Evolutionary conservation across 2,329 filamentous ascomycete genomes (phyloP), one percentile per base, ranked within the genome.

Genomic region (Chaetomium strumarium): DNA sequence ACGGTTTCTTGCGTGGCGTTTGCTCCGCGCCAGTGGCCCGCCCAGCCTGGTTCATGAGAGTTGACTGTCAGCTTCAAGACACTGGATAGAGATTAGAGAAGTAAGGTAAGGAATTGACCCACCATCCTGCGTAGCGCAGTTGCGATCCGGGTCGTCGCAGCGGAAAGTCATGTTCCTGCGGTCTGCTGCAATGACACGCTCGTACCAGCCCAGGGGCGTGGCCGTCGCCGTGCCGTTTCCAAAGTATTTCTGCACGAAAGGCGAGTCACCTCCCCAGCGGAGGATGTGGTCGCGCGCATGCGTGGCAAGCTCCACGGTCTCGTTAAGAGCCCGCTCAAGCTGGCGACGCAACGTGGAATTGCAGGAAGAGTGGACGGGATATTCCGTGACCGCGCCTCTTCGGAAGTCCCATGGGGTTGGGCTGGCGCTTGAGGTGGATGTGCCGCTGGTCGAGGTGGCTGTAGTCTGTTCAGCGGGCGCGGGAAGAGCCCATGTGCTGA

Each of bases 1-100:
- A 87, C 84, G 2, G 84, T 88, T 67, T 88, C 83, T 1, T 74
- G 68, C 2, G 82, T 81, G 2, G 76, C 83, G 55, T 87, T 87
- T 24, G 66, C 62, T 40, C 84, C 84, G 50, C 85, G 79, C 79
- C 79, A 85, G 71, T 88, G 84, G 33, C 84, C 84, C 42, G 73
- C 84, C 77, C 78, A 87, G 47, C 71, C 82, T 85, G 38, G 7
- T 4, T 24, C 24, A 24, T 4, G 24, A 24, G 24, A 24, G 24
- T 4, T 4, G 24, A 24, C 24, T 24, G 24, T 24, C 24, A 24
- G 24, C n/a, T 24, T 7, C 4, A 24, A 24, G 24, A 7, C 24
- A 24, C 24, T 24, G 24, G 24, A 7, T 24, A 7, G 24, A 24
- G 24, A 4, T 24, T n/a, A n/a, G 24, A 24, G 24, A 4, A 24